Evolutionary conservation across 768 basidiomycete genomes (phyloP), one percentile per base, ranked within the genome.

Genomic region (Phaeotremella fagi): DNA sequence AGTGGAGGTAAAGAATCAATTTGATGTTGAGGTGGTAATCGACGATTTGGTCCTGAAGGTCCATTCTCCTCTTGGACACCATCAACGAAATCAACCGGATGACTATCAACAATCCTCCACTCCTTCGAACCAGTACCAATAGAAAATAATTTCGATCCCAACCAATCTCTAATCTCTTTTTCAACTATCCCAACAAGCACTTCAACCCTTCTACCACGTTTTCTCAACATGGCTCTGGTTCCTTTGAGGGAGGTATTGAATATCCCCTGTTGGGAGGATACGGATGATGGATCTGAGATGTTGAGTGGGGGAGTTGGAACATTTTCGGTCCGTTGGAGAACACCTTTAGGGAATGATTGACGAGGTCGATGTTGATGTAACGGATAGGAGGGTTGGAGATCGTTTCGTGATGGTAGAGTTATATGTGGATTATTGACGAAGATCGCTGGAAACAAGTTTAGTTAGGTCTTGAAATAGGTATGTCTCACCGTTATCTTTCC

Each of bases 401-500:
- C 73, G 35, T 55, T 48, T 50, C 56, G 45, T 4, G 37, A 27
- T 1, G 73, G 73, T 14, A 43, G 52, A 20, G 57, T 57, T 3
- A 69, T 61, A 45, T 74, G 69, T 4, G 73, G 73, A 42, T 74
- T 74, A 5, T 58, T 60, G 4, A 57, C 48, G 50, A 72, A 64
- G 12, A 62, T 36, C 2, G 73, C 73, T 72, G 42, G 3, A 22
- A 24, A 6, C 5, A 20, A 45, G 45, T 14, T 18, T 26, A 9
- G 18, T 16, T 45, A 9, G 16, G 31, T 16, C 16, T 33, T 33
- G 31, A 33, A 33, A 33, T 33, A 33, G 27, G 18, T n/a, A 26
- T 12, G 1, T 59, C 72, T 45, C 12, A 74, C 72, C 72, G 65
- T 74, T 74, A 48, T 74, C 73, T 27, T 52, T 49, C 33, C 73